phyloP scores from a whole-genome alignment of 2,329 filamentous ascomycete species.

The Onygenales sp. region DNA sequence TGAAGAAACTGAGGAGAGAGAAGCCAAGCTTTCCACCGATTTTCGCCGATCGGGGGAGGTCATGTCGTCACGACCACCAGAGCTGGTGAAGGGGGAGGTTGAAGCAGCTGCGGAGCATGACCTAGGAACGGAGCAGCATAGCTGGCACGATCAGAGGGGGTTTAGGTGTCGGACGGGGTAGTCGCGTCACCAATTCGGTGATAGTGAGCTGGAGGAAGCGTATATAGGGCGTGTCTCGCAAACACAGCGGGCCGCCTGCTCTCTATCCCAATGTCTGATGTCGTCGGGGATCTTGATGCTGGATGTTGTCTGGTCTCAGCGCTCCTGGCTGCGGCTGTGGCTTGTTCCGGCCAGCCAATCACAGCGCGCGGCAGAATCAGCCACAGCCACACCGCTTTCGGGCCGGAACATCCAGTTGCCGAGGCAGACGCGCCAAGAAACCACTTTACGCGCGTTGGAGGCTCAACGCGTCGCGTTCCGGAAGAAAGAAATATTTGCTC shows the following conservation, averaged over 20 bases:
- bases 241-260: background rate
- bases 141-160: background rate
- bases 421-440: conserved; percentile 14
- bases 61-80: conserved; percentile 39
- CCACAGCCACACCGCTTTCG: conserved; percentile 2
- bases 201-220: background rate
- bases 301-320: background rate
- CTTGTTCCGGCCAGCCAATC: background rate
- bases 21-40: conserved; percentile 56
- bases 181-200: background rate
- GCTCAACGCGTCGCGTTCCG: conserved; percentile 26
- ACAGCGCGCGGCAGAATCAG: background rate
- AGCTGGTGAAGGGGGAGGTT: background rate
- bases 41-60: conserved; percentile 52
- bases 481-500: background rate
- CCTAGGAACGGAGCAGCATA: background rate
- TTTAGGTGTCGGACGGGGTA: background rate
- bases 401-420: background rate
- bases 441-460: conserved; percentile 31
- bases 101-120: background rate
- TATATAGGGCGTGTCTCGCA: background rate
- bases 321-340: background rate
- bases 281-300: background rate
- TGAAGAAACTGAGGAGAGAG: conserved; percentile 42
- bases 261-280: background rate